Evolutionary conservation across 148 eudicot genomes (phyloP).

Genomic region (Silene conica): DNA sequence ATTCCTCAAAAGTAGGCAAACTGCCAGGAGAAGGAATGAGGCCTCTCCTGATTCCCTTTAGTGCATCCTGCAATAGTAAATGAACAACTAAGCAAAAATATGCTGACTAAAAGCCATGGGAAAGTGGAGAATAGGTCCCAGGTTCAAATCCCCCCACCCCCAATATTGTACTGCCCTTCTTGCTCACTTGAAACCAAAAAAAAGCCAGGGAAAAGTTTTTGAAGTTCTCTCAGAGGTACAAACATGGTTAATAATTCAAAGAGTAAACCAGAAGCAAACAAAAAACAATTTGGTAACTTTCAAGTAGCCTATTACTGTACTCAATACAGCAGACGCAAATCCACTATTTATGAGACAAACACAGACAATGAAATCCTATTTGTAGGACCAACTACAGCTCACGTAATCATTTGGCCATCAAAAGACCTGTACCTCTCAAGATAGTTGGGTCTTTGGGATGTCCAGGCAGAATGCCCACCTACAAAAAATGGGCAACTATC

Average conservation of each 20-base stretch:
- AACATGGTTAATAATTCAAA: background rate
- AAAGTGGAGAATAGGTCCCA: too few species aligned
- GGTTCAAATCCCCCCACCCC: too few species aligned
- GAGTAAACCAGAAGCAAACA: background rate
- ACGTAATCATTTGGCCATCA: background rate
- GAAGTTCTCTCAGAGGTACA: background rate
- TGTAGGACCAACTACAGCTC: slow-evolving; percentile 2
- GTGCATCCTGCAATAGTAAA: slow-evolving; percentile 66
- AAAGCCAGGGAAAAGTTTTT: background rate
- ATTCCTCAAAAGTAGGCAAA: slow-evolving; percentile 90
- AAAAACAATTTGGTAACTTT: background rate
- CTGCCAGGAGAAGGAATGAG: slow-evolving; percentile 83
- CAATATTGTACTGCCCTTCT: too few species aligned
- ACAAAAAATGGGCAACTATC: background rate
- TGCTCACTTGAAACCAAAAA: background rate
- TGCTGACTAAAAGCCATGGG: background rate
- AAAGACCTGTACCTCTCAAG: background rate
- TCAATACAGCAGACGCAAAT: background rate
- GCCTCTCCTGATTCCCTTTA: slow-evolving; percentile 72
- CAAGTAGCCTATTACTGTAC: background rate
- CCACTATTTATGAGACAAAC: background rate
- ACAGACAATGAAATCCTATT: background rate
- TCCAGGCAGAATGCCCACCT: background rate
- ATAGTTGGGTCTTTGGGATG: background rate
- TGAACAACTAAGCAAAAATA: slow-evolving; percentile 11